A percentile compares a stretch with the other conserved stretches of the same genome.
Evolutionary conservation across 306 rosid genomes (phyloP).

Genomic region (Rosa rugosa): DNA sequence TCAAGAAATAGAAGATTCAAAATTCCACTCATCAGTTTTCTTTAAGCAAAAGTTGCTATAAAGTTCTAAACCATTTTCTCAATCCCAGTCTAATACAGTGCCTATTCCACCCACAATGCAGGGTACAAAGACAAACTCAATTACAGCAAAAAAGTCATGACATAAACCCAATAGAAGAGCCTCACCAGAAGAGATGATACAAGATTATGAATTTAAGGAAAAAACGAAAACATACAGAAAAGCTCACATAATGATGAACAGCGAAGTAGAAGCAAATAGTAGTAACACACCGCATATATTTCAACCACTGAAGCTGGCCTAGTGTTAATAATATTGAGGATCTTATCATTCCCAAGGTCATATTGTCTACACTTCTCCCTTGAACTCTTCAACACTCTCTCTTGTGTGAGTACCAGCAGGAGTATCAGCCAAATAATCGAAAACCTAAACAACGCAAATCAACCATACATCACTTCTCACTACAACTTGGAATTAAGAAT

Average conservation of each 20-base stretch:
- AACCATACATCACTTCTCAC: neutral
- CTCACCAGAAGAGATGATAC: neutral
- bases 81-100: neutral
- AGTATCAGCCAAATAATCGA: slow-evolving; percentile 61
- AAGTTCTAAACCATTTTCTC: neutral
- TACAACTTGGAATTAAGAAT: neutral
- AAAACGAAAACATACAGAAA: neutral
- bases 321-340: slow-evolving; percentile 63
- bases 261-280: neutral
- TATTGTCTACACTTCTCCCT: slow-evolving; percentile 37
- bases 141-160: neutral
- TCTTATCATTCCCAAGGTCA: slow-evolving; percentile 70
- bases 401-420: slow-evolving; percentile 53
- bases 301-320: slow-evolving; percentile 51
- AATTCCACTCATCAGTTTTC: neutral
- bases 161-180: neutral
- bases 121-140: neutral
- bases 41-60: neutral
- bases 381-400: slow-evolving; percentile 49
- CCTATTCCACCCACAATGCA: slow-evolving; percentile 7
- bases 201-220: neutral
- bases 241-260: neutral
- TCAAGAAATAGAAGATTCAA: neutral
- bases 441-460: slow-evolving; percentile 40
- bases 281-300: slow-evolving; percentile 39